Evolutionary conservation across 2,329 filamentous ascomycete genomes (phyloP), one percentile per base, ranked within the genome.

Genomic region (Elsinoe perseae): DNA sequence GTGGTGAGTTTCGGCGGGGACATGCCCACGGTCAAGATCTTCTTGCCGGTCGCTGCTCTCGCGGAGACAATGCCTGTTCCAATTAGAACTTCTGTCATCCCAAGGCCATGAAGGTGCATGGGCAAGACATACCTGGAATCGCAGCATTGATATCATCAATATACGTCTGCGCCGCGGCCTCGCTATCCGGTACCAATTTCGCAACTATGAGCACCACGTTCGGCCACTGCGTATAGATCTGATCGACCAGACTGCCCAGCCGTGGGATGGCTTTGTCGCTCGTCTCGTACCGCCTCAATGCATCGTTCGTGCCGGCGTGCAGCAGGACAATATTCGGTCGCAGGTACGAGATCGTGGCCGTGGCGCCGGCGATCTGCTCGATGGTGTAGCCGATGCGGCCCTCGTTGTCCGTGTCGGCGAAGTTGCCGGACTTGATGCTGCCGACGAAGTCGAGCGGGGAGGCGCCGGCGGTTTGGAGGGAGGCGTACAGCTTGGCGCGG

Each of bases 371-470:
- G 20, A 72, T 66, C 23, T 69, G 50, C 2, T 53, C 58, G 32
- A 73, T 72, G 2, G 63, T 62, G 8, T 61, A 63, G 12, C 68
- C 69, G 1, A 63, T 54, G 50, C 69, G 64, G 2, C 68, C 69
- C 58, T 71, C 68, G 50, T 69, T 68, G 28, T 63, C 54, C 42
- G 66, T 68, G 56, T 72, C 61, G 9, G 50, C 34, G 67, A 70
- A 70, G 50, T 61, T 61, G 2, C 69, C 69, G 6, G 63, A 65
- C n/a, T 50, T 56, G 14, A 63, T 59, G 10, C 66, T 66, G 14
- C 70, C 70, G 34, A 71, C 61, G 60, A 69, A 69, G 36, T 64
- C 53, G n/a, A 66, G 59, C 0, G 61, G 53, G 6, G 63, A 63
- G 16, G 48, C 48, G 9, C 59, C 59, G 16, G 62, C 43, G 16